Base-by-base conservation (phyloP, 2,329 filamentous ascomycete species). In the Tolypocladium inflatum region DNA sequence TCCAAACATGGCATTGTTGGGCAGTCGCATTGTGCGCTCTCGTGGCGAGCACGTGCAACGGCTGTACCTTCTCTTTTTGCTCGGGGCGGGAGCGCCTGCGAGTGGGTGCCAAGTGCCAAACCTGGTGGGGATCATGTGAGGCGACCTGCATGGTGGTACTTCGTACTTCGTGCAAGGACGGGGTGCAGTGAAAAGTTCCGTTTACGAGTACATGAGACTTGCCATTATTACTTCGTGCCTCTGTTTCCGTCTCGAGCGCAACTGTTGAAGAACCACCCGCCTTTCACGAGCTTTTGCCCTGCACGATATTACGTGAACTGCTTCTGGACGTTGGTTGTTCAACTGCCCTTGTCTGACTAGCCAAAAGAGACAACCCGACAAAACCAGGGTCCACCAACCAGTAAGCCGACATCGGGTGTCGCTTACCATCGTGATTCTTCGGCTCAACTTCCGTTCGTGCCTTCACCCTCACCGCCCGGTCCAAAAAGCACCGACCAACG, bases 371-470 rank as follows among this genome's bases (percentile, higher is more conserved):
- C 26, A 30, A 30, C n/a, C 11, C 23, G 7, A 30, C 26, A 33
- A 50, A 50, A 50, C 45, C 45, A 21, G 48, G 48, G 48, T 51
- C 48, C 26, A 35, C 48, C 19, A 35, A 6, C 48, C 48, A 35
- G 33, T 13, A 45, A 54, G 54, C 57, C 57, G 57, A 58, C 30
- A 58, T 58, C 57, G 57, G 57, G 35, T 41, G 17, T 30, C 54
- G 57, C 57, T 58, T 58, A 58, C 30, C 57, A 45, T 58, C 57
- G 45, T 54, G 48, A 51, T 51, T 51, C 48, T 51, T 51, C 48
- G 48, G 48, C 48, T 51, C 48, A 51, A 17, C 30, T 13, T 51
- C 30, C 48, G 30, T 35, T 51, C 19, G 26, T 17, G 48, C 45
- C 48, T 51, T 17, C 19, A 35, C 26, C 48, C 26, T 51, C 48